These are phyloP conservation scores for Mycena latifolia DNA, from an alignment of 768 basidiomycete genomes.

Conservation along the genomic window DNA sequence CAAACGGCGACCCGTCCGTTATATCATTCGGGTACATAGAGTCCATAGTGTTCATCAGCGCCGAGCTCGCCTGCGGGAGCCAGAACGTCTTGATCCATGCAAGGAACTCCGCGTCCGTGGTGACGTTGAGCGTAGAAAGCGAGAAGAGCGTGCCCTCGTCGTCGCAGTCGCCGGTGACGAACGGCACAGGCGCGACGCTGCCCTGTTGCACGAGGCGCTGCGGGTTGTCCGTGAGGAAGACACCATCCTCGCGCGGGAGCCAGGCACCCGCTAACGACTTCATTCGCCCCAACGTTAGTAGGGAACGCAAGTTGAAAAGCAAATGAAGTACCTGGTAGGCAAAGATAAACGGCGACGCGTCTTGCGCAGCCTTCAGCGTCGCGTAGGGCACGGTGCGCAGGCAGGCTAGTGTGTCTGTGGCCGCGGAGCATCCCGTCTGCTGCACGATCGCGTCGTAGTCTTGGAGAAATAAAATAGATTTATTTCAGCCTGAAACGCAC, in stretches of 20 bases:
- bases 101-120: constrained; percentile 42
- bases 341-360: constrained; percentile 56
- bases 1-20: constrained; percentile 61
- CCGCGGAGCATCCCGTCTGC: constrained; percentile 53
- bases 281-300: too few species aligned
- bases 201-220: constrained; percentile 56
- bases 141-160: constrained; percentile 72
- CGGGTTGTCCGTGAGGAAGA: constrained; percentile 58
- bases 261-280: constrained; percentile 60
- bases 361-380: constrained; percentile 55
- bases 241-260: constrained; percentile 65
- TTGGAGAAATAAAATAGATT: background rate
- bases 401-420: constrained; percentile 58
- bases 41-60: constrained; percentile 37
- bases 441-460: constrained; percentile 59
- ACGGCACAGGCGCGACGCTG: constrained; percentile 60
- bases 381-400: constrained; percentile 54
- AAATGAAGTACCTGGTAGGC: constrained; percentile 52
- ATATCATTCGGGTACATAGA: constrained; percentile 54
- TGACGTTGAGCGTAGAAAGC: constrained; percentile 60
- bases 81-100: constrained; percentile 38
- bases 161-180: constrained; percentile 66
- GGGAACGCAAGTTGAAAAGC: background rate
- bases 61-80: constrained; percentile 36
- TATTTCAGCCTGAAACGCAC: background rate